Percentiles rank a stretch among this genome's conserved stretches.
Evolutionary conservation across 306 rosid species (phyloP).

Genomic region (Parietaria judaica): DNA sequence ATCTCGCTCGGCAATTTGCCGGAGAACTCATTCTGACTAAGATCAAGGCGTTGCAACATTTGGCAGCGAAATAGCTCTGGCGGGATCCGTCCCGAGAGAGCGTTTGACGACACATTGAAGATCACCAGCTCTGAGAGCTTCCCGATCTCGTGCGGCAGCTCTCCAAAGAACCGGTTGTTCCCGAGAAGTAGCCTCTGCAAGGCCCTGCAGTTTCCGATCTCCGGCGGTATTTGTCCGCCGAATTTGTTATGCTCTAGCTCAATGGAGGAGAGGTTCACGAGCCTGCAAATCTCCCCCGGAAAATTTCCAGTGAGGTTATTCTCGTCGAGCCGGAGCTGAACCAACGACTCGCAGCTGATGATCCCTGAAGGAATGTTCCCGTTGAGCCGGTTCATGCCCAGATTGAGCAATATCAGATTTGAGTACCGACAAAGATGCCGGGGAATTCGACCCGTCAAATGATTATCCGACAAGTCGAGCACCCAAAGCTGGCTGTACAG

Average conservation of each 20-base stretch:
- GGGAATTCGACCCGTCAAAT: slow-evolving; percentile 56
- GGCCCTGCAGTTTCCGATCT: slow-evolving; percentile 42
- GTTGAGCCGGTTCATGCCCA: slow-evolving; percentile 47
- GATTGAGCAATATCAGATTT: slow-evolving; percentile 45
- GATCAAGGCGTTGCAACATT: slow-evolving; percentile 72
- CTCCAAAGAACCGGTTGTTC: slow-evolving; percentile 47
- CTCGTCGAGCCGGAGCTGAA: slow-evolving; percentile 48
- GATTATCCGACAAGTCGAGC: slow-evolving; percentile 71
- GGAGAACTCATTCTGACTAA: slow-evolving; percentile 49
- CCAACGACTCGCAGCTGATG: slow-evolving; percentile 52
- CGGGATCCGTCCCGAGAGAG: slow-evolving; percentile 56
- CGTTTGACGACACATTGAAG: slow-evolving; percentile 72
- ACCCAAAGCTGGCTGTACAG: slow-evolving; percentile 70
- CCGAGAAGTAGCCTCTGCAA: slow-evolving; percentile 77
- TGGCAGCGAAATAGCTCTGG: slow-evolving; percentile 45
- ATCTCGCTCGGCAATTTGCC: slow-evolving; percentile 51
- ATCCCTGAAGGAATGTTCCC: slow-evolving; percentile 63
- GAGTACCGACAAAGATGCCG: slow-evolving; percentile 51
- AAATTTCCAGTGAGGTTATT: slow-evolving; percentile 56
- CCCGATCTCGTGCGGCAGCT: slow-evolving; percentile 77
- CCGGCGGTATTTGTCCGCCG: slow-evolving; percentile 60
- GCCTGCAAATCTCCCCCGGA: slow-evolving; percentile 51
- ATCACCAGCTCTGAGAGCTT: slow-evolving; percentile 59
- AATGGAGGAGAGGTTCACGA: slow-evolving; percentile 54
- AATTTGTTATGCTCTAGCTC: slow-evolving; percentile 68